These are phyloP conservation scores for Babesia ovata DNA, from an alignment of 169 alveolate species.

Conservation along the genomic window DNA sequence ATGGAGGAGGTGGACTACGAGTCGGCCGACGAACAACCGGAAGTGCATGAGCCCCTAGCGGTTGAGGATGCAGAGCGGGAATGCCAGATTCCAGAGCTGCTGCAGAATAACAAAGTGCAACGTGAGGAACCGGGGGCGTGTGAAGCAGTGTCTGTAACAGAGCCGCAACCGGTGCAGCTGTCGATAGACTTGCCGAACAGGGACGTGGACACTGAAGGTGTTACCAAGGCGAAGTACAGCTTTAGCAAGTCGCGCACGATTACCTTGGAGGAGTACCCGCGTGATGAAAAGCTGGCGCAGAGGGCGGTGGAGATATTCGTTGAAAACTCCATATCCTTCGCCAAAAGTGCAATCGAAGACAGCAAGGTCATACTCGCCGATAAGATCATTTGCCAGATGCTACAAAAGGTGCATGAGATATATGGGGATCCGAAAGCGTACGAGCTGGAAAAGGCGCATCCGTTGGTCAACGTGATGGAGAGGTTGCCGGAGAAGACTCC, in stretches of 20 bases:
- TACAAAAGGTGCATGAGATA: constrained; percentile 31
- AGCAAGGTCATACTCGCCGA: constrained; percentile 42
- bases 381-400: constrained; percentile 34
- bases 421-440: constrained; percentile 19
- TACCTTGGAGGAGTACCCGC: too few species aligned
- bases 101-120: too few species aligned
- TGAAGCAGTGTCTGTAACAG: not conserved
- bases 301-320: constrained; percentile 42
- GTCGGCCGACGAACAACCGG: not conserved
- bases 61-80: too few species aligned
- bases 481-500: constrained; percentile 50
- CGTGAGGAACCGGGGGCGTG: not conserved
- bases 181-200: not conserved
- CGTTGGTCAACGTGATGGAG: constrained; percentile 26
- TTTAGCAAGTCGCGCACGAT: not conserved
- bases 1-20: constrained; percentile 11
- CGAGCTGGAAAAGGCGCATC: constrained; percentile 5
- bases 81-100: too few species aligned
- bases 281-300: constrained; percentile 14
- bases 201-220: not conserved
- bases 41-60: not conserved
- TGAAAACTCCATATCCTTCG: constrained; percentile 31
- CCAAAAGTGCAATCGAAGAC: constrained; percentile 31
- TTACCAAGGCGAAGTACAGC: not conserved
- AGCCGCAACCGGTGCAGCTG: not conserved